Evolutionary conservation across 305 asterid species (phyloP).

Genomic region (Rubia peregrina): DNA sequence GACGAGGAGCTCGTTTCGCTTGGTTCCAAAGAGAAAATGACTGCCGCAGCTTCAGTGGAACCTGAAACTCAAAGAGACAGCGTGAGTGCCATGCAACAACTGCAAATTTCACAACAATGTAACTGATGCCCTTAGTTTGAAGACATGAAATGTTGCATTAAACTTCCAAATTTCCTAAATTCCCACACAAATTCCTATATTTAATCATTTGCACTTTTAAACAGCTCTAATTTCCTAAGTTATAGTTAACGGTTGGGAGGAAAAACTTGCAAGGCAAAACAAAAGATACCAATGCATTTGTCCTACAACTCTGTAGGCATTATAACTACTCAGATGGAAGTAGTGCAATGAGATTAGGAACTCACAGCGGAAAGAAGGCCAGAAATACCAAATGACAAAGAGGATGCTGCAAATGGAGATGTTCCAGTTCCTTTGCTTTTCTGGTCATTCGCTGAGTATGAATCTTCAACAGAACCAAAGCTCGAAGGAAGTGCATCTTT

Average conservation of each 20-base stretch:
- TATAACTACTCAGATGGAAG: background rate
- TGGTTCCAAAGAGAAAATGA: constrained; percentile 45
- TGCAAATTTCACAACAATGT: no score
- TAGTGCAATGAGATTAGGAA: constrained; percentile 15
- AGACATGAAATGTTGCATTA: no score
- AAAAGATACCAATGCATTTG: background rate
- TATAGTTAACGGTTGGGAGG: background rate
- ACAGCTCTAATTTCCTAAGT: background rate
- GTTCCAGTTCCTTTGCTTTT: constrained; percentile 44
- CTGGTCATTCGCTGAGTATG: constrained; percentile 29
- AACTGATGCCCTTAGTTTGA: no score
- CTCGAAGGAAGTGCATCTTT: constrained; percentile 55
- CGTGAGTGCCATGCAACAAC: background rate
- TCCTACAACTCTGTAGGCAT: background rate
- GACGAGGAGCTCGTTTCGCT: constrained; percentile 21
- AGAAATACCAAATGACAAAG: constrained; percentile 45
- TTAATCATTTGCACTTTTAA: no score
- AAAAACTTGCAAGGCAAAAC: background rate
- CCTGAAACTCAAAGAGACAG: constrained; percentile 31
- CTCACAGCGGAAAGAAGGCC: constrained; percentile 51
- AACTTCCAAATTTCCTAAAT: no score
- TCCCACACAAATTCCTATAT: no score
- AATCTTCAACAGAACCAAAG: constrained; percentile 64
- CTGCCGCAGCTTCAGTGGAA: constrained; percentile 48
- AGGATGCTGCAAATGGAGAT: constrained; percentile 67